Conservation (phyloP, 352 stramenopile species). For the Phytophthora hibernalis region DNA sequence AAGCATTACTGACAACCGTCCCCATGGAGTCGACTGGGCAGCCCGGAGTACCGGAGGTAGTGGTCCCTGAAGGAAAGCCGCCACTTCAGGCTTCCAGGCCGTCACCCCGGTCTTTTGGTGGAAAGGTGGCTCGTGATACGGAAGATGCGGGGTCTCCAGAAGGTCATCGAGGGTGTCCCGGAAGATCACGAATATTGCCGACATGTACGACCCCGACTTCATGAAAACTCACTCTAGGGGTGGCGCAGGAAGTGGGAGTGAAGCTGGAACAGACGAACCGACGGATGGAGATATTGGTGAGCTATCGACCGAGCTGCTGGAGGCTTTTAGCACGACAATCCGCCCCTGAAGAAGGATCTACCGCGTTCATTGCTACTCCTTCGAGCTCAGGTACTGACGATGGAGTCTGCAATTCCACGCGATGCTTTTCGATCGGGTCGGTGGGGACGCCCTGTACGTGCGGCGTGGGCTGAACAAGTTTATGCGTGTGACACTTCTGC, state of each 20-base stretch:
- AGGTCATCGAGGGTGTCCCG: conserved; percentile 72
- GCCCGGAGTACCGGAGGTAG: conserved; percentile 2
- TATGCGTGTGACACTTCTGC: conserved; percentile 59
- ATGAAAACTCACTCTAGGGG: conserved; percentile 37
- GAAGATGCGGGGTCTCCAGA: conserved; percentile 41
- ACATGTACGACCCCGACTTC: conserved; percentile 81
- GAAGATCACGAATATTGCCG: conserved; percentile 82
- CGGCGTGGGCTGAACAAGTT: conserved; percentile 81
- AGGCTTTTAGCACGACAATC: conserved; percentile 61
- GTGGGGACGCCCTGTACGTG: conserved; percentile 69
- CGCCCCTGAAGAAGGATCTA: conserved; percentile 49
- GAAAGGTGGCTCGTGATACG: conserved; percentile 29
- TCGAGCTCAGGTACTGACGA: conserved; percentile 68
- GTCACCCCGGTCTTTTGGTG: conserved; percentile 25
- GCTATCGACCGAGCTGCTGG: conserved; percentile 73
- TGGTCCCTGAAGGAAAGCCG: conserved; percentile 22
- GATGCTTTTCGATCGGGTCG: conserved; percentile 82
- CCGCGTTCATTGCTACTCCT: conserved; percentile 58
- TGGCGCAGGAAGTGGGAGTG: conserved; percentile 19
- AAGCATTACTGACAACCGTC: conserved; percentile 5
- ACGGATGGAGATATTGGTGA: conserved; percentile 77
- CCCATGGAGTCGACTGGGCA: neutral
- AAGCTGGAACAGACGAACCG: conserved; percentile 47
- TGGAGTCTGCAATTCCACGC: conserved; percentile 80
- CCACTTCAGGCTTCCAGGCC: conserved; percentile 30